Conservation (phyloP, 345 rosid species). For the Cochlearia excelsa region DNA sequence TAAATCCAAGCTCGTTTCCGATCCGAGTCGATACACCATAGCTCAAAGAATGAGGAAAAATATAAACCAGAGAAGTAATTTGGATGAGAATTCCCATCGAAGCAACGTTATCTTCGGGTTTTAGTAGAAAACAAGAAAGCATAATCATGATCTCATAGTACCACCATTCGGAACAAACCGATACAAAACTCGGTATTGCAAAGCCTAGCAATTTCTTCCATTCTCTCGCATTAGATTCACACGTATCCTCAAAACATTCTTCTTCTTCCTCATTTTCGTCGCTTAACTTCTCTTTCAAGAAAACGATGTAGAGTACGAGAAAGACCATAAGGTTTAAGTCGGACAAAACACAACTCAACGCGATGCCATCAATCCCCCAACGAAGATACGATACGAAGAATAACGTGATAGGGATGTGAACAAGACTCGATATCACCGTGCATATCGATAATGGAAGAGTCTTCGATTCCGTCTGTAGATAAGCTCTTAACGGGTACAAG, state of each 20-base stretch:
- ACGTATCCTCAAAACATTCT: constrained; percentile 45
- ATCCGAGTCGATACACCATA: constrained; percentile 74
- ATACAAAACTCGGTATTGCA: constrained; percentile 82
- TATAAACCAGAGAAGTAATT: constrained; percentile 74
- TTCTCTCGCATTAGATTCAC: constrained; percentile 50
- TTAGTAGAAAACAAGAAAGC: constrained; percentile 60
- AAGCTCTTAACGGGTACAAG: constrained; percentile 71
- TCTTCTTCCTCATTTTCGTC: not conserved
- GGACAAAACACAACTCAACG: constrained; percentile 69
- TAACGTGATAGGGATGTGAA: constrained; percentile 70
- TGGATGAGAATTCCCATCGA: constrained; percentile 92
- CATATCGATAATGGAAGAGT: constrained; percentile 53
- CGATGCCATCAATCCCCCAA: constrained; percentile 70
- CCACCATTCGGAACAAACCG: constrained; percentile 97
- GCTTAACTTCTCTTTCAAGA: constrained; percentile 47
- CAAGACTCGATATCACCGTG: not conserved
- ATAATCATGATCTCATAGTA: constrained; percentile 93
- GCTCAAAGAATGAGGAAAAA: constrained; percentile 81
- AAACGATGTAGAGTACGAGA: constrained; percentile 53
- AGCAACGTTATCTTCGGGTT: constrained; percentile 77
- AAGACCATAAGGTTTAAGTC: constrained; percentile 59
- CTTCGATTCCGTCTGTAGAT: constrained; percentile 68
- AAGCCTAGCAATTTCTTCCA: constrained; percentile 53
- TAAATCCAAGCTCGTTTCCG: constrained; percentile 74
- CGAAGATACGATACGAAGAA: constrained; percentile 52